These are phyloP conservation scores for Thraustochytrium striatum DNA, from an alignment of 352 stramenopile species.

Conservation along the genomic window DNA sequence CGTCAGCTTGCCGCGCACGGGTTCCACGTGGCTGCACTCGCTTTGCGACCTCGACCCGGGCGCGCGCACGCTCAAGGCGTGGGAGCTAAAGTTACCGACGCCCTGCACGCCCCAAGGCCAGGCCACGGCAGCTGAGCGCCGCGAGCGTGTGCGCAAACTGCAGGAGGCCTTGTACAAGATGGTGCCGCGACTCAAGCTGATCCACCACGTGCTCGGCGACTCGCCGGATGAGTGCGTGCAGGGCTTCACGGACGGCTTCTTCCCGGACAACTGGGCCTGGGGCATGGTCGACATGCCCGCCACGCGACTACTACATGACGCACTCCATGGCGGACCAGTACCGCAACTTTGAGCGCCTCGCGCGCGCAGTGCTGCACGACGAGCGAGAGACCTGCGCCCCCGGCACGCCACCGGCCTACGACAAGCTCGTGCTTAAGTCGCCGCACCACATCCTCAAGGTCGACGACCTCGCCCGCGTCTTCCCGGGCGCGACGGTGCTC, in stretches of 20 bases:
- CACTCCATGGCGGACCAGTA: constrained; percentile 42
- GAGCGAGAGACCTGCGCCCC: no score
- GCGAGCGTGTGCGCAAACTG: constrained; percentile 14
- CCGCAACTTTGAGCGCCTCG: constrained; percentile 16
- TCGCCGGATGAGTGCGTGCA: constrained; percentile 57
- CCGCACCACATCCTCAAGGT: constrained; percentile 54
- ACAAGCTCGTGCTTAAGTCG: constrained; percentile 54
- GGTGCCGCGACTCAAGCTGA: constrained; percentile 51
- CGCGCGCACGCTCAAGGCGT: constrained; percentile 48
- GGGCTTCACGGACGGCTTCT: constrained; percentile 52
- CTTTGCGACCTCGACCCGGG: constrained; percentile 54
- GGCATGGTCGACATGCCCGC: constrained; percentile 53
- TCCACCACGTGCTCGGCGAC: constrained; percentile 54
- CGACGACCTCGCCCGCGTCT: constrained; percentile 45
- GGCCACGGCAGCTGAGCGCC: constrained; percentile 17
- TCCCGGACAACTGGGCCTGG: constrained; percentile 35
- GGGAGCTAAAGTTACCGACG: constrained; percentile 52
- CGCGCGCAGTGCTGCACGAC: constrained; percentile 50
- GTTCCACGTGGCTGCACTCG: constrained; percentile 59
- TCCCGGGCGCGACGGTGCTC: constrained; percentile 54
- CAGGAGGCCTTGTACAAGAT: constrained; percentile 52
- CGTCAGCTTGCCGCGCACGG: constrained; percentile 57
- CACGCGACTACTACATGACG: constrained; percentile 29
- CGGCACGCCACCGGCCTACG: not conserved
- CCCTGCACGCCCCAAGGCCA: constrained; percentile 4